Evolutionary conservation across 371 early-diverging fungal species (phyloP), one percentile per base, ranked within the genome.

Genomic region (Nematocida sp.): DNA sequence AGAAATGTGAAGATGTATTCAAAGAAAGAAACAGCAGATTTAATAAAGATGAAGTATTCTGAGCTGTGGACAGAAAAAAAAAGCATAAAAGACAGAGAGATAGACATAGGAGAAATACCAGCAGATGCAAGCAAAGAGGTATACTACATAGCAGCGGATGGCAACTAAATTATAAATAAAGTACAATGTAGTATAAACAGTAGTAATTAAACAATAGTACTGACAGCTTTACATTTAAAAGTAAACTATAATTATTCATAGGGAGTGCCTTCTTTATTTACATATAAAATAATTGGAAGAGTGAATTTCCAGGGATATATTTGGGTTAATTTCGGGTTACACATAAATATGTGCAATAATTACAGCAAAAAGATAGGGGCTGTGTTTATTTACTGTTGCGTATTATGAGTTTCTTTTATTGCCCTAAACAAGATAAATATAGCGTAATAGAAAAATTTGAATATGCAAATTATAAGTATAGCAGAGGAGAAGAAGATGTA

Each of bases 401-500:
- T 33, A 33, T 33, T 33, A 33, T 33, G 33, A 33, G 0, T 33
- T 33, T 33, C 33, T 33, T 33, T 33, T 33, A 33, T n/a, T 20
- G 27, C 23, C 27, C 13, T 61, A 20, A 20, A 27, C 13, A 61
- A 45, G 20, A 64, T 64, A 42, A 15, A 42, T 64, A n/a, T 45
- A 27, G 15, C n/a, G n/a, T 9, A 13, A 9, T 18, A 42, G 58
- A 62, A 62, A 72, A 72, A 44, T 72, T 57, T 57, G 58, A 33
- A 23, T 23, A 78, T 78, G 80, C 82, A 70, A 70, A 86, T 78
- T 44, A 75, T 82, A 72, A 73, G 72, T 54, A 85, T 85, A 15
- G 72, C 75, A 9, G 76, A 83, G 44, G 85, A 84, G 82, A 73
- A 84, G 66, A 83, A 83, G 69, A 84, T 76, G 72, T 86, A 87